Base-by-base conservation (phyloP, 108 stramenopile genomes). In the Discostella stelligeroides region DNA sequence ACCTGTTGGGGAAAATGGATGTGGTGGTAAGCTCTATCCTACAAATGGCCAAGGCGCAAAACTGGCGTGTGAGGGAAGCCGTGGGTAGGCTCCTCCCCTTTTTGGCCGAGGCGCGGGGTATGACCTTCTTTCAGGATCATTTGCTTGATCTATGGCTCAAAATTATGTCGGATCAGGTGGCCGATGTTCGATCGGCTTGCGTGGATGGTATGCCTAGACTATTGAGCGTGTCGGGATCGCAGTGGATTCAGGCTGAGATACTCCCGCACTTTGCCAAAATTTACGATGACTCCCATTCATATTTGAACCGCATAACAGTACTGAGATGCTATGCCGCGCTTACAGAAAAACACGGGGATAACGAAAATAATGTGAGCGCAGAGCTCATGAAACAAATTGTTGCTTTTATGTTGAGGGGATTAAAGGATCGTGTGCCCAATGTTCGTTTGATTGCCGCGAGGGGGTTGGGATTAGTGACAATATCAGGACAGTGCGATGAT, bases 11-110 rank as follows among this genome's bases (percentile, higher is more conserved):
- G 48, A 84, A 86, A 42, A 88, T 92, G 88, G 87, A 87, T 65
- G 85, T 87, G 12, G 90, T 95, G 25, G 91, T 95, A 0, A 76
- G 65, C 39, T 76, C 81, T n/a, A 86, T 95, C 55, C 56, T 91
- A 42, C 80, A 86, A 61, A 92, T 95, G 91, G 79, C 90, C 25
- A 90, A 85, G 60, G 88, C 87, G 21, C 85, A 82, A 37, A 95
- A 92, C 66, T 95, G 94, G 94, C 79, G 94, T 60, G 90, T 95
- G 17, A 70, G 94, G 25, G 87, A 92, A 66, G 87, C 87, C 28
- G 91, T 95, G 10, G 91, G 87, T 8, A 60, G 70, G 14, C 51
- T 92, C 10, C 73, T 95, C 58, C 94, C 94, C 39, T 84, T 85
- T 64, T 79, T 95, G 67, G 91, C 91, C 10, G 90, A 95, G 67